Base-by-base conservation (phyloP, 2,329 filamentous ascomycete species). In the Pseudopyrenochaeta lycopersici region DNA sequence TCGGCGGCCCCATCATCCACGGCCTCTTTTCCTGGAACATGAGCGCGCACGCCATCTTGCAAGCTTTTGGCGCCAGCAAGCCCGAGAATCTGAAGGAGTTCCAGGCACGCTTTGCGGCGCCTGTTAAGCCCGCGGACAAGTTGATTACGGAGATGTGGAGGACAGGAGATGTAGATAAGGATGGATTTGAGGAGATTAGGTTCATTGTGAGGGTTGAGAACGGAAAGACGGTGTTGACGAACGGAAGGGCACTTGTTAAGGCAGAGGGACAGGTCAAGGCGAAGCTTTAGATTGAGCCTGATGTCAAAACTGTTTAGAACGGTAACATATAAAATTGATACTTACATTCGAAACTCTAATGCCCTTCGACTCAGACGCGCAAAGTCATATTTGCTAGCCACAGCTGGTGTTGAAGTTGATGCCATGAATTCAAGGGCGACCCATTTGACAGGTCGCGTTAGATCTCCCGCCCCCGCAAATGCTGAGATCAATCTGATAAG, bases 21-120 rank as follows among this genome's bases (percentile, higher is more conserved):
- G 93, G 93, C 17, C 82, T 97, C 40, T 96, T 88, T 80, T 91
- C 87, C 65, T 97, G 90, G 88, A 97, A 97, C 79, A 85, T 85
- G 52, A 85, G 90, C 1, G 85, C 85, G 14, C 91, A 94, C 70
- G 87, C 84, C 23, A 80, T 97, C 54, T 80, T 97, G 49, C 84
- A 90, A 75, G 79, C 84, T 33, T 81, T 96, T 17, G 92, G 91
- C 40, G 89, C 84, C 41, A 89, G 89, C 74, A 85, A 96, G 70
- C 90, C 92, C 1, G 84, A 84, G 62, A 96, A 94, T 69, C 82
- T 97, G 64, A 90, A 87, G 78, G 91, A 95, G 77, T 97, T 94
- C 80, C 91, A 94, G 80, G 92, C 92, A 15, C 83, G 92, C 38
- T 97, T 97, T 73, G 91, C 91, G 11, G 89, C 87, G 59, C 92